phyloP scores from a whole-genome alignment of 164 flowering plant genomes.

The Echeveria elegans region DNA sequence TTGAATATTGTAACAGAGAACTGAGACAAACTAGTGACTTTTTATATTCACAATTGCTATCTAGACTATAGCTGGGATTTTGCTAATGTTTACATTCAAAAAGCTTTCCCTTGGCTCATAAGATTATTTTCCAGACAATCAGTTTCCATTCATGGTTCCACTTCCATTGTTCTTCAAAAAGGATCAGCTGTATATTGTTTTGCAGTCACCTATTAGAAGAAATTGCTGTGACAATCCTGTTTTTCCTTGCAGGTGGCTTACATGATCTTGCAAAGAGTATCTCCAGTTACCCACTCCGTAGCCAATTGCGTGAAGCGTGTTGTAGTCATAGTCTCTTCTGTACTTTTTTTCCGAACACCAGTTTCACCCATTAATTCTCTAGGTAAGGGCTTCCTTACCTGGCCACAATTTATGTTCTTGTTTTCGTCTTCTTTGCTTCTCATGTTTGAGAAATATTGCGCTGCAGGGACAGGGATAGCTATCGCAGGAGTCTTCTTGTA shows the following conservation, averaged over 20 bases:
- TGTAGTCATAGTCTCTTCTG: constrained; percentile 84
- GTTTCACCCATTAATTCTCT: constrained; percentile 68
- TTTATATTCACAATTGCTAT: too few species aligned
- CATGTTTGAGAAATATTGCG: background rate
- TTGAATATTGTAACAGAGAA: too few species aligned
- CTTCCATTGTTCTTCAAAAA: background rate
- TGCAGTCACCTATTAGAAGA: background rate
- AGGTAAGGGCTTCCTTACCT: constrained; percentile 33
- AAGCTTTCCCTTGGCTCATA: background rate
- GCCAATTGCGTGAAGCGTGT: constrained; percentile 97
- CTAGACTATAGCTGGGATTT: too few species aligned
- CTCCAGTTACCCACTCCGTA: constrained; percentile 97
- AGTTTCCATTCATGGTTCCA: background rate
- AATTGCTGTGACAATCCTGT: constrained; percentile 6
- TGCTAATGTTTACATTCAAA: too few species aligned
- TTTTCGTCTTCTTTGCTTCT: background rate
- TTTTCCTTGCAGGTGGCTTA: constrained; percentile 68
- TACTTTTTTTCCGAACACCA: constrained; percentile 77
- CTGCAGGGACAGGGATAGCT: constrained; percentile 83
- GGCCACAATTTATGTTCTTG: background rate
- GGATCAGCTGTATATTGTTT: background rate
- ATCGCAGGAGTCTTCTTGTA: constrained; percentile 93
- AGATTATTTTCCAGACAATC: background rate
- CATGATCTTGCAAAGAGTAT: constrained; percentile 84
- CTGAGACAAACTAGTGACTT: background rate